phyloP scores from a whole-genome alignment of 257 asterid species.

The Solanum commersonii region DNA sequence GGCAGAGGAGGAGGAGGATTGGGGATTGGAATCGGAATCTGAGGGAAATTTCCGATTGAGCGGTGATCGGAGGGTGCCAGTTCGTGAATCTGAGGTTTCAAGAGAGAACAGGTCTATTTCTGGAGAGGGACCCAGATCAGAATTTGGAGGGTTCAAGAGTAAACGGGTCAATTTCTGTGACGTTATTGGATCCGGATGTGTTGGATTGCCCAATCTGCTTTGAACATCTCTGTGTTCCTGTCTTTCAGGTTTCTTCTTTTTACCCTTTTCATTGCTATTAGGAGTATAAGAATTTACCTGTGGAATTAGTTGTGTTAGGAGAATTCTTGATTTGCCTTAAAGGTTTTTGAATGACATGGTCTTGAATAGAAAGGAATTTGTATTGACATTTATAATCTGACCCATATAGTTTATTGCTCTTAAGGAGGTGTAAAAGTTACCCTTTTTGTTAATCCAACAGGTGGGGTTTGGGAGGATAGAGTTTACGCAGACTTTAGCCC shows the following conservation, averaged over 20 bases:
- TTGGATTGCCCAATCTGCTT: constrained; percentile 71
- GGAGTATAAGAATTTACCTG: not conserved
- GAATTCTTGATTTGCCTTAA: not conserved
- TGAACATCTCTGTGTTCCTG: constrained; percentile 50
- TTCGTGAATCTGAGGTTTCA: not conserved
- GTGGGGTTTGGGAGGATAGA: not conserved
- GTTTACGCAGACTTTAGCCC: not conserved
- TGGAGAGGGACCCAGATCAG: not conserved
- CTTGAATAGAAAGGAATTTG: not conserved
- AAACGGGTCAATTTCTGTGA: constrained; percentile 23
- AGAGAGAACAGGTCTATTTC: not conserved
- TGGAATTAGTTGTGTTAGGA: not conserved
- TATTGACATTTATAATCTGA: not conserved
- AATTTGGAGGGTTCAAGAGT: not conserved
- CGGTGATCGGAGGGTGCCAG: not conserved
- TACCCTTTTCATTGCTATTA: not conserved
- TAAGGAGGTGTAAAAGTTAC: not conserved
- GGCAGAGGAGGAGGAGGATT: not conserved
- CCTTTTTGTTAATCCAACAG: not conserved
- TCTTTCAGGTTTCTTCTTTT: constrained; percentile 46
- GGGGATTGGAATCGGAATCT: not conserved
- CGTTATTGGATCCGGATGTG: constrained; percentile 53
- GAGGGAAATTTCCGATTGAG: not conserved
- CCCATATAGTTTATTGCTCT: not conserved
- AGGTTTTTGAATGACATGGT: not conserved